Evolutionary conservation across 1,284 basidiomycete genomes (phyloP), one percentile per base, ranked within the genome.

Genomic region (Hortiboletus rubellus): DNA sequence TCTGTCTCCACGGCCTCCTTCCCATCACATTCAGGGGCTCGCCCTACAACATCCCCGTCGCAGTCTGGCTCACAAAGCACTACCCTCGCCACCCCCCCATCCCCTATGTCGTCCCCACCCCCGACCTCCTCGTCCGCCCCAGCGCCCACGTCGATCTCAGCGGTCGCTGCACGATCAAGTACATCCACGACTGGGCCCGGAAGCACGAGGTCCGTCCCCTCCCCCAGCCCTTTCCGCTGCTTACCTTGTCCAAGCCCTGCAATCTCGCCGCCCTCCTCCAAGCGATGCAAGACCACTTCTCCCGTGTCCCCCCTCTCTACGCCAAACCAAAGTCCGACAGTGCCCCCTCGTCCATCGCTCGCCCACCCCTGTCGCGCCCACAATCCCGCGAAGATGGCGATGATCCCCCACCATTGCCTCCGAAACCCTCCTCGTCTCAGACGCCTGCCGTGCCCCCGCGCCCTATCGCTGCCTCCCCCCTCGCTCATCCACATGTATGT

Each of bases 41-140:
- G 0, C 82, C 89, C 1, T 99, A 99, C 79, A 93, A 99, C 72
- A 98, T 99, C 64, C 96, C 97, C 3, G 75, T 99, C 65, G 85
- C 91, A 15, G 66, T 97, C 60, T 99, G 96, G 96, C 65, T 97
- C 44, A 82, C 92, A 7, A 82, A 83, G 58, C 88, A 92, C 44
- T 96, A 93, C 69, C 94, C 94, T 3, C 79, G 81, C 44, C 77
- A 80, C 34, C 86, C 94, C 2, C 97, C 97, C 9, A 84, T 99
- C 66, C 82, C 83, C n/a, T 98, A 94, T 75, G 96, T 99, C 60
- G 89, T 93, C 12, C 96, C 97, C n/a, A 98, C 94, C 1, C 82
- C 79, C 50, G 89, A 92, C 65, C 96, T 99, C 91, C 86, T 95
- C 57, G 85, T 99, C 62, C 86, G 88, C 60, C 82, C 91, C 30